Percentiles rank a stretch among this genome's conserved stretches.
Conservation (phyloP, 208 protist species). For the Tritrichomonas musculus region DNA sequence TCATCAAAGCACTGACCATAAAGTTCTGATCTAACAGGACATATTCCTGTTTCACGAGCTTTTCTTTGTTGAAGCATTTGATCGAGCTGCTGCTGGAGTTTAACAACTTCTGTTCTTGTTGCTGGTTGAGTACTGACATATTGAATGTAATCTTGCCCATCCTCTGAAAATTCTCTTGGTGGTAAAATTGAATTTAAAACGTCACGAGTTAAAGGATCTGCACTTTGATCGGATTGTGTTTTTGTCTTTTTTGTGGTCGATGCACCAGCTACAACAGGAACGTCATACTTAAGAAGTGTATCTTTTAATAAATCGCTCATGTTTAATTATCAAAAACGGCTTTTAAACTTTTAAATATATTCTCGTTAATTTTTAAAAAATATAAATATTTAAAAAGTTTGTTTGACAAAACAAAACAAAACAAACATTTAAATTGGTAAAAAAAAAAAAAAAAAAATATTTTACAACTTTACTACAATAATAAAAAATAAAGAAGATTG, state of each 20-base stretch:
- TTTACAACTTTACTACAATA: too few species aligned
- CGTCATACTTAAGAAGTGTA: background rate
- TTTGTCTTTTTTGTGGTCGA: background rate
- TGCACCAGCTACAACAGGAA: background rate
- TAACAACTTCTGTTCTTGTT: conserved; percentile 71
- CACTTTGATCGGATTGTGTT: background rate
- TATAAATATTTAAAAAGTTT: too few species aligned
- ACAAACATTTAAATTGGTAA: too few species aligned
- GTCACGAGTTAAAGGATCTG: conserved; percentile 43
- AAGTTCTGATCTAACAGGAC: conserved; percentile 83
- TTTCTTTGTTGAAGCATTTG: conserved; percentile 70
- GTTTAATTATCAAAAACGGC: background rate
- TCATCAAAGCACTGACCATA: conserved; percentile 87
- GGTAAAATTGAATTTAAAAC: conserved; percentile 71
- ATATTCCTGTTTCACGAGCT: conserved; percentile 85
- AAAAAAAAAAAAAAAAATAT: too few species aligned
- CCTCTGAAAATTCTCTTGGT: conserved; percentile 60
- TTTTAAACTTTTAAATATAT: too few species aligned
- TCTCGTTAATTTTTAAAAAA: too few species aligned
- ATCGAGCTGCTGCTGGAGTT: conserved; percentile 75
- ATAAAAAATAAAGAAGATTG: too few species aligned
- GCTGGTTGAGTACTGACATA: conserved; percentile 67
- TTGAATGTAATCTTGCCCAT: conserved; percentile 70
- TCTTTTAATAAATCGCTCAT: background rate
- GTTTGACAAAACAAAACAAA: too few species aligned